Conservation (phyloP, 2,329 filamentous ascomycete species). For the Xylariaceae sp. region DNA sequence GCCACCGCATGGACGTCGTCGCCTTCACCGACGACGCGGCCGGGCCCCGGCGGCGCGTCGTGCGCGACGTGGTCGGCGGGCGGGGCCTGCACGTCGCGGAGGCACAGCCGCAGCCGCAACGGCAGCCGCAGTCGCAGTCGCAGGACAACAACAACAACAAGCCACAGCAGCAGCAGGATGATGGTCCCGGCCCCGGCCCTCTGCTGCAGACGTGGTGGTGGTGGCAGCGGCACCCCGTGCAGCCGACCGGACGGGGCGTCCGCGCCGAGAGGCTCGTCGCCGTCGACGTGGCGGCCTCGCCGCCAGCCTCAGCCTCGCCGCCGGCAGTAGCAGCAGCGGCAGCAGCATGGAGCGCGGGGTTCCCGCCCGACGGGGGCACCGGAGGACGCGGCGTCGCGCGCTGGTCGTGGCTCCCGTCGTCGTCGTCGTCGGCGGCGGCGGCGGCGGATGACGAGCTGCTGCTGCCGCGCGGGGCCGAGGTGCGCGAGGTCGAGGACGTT, state of each 20-base stretch:
- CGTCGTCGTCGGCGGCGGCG: slow-evolving; percentile 40
- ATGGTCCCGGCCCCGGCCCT: too few relatives aligned
- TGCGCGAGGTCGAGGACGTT: slow-evolving; percentile 76
- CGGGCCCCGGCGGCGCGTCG: slow-evolving; percentile 60
- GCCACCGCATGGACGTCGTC: slow-evolving; percentile 78
- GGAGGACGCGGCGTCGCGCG: slow-evolving; percentile 56
- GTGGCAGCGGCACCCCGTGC: slow-evolving; percentile 34
- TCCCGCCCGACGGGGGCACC: slow-evolving; percentile 69
- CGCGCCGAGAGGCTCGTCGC: slow-evolving; percentile 40
- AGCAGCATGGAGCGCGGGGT: slow-evolving; percentile 27
- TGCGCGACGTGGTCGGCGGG: slow-evolving; percentile 72
- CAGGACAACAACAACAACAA: too few relatives aligned
- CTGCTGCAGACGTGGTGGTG: slow-evolving; percentile 48
- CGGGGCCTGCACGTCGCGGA: slow-evolving; percentile 58
- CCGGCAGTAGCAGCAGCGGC: slow-evolving; percentile 3
- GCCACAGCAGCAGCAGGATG: too few relatives aligned
- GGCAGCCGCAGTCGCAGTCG: too few relatives aligned
- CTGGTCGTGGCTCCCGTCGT: slow-evolving; percentile 73
- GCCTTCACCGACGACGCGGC: slow-evolving; percentile 63
- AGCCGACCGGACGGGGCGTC: neutral
- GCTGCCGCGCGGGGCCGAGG: slow-evolving; percentile 77
- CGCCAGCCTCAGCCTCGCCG: slow-evolving; percentile 22
- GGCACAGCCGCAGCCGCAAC: too few relatives aligned
- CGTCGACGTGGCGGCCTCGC: slow-evolving; percentile 39
- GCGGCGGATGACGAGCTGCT: slow-evolving; percentile 65